Conservation (phyloP, 2,329 filamentous ascomycete genomes). For the Byssoonygena ceratinophila region DNA sequence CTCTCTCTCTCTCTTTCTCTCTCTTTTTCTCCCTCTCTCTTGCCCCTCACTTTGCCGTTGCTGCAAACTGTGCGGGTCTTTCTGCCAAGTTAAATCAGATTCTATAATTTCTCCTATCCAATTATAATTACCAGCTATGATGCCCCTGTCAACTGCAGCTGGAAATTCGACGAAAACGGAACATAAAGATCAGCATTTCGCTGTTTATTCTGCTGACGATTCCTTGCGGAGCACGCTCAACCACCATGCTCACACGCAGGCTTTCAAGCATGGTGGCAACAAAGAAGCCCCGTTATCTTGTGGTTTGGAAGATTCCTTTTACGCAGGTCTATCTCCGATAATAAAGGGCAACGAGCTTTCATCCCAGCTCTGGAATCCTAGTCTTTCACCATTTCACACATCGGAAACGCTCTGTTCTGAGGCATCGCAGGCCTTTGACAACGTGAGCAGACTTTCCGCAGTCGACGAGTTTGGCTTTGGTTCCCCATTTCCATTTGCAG, state of each 20-base stretch:
- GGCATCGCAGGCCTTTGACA: constrained; percentile 14
- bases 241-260: constrained; percentile 51
- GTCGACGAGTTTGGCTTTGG: constrained; percentile 13
- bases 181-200: constrained; percentile 16
- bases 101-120: constrained; percentile 1
- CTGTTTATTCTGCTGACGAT: constrained; percentile 37
- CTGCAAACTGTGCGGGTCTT: constrained; percentile 10
- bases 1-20: no score
- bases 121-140: constrained; percentile 4
- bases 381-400: constrained; percentile 26
- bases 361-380: constrained; percentile 19
- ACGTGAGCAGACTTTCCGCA: constrained; percentile 11
- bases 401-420: constrained; percentile 11
- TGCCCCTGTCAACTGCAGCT: constrained; percentile 10
- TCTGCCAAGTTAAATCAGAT: neutral
- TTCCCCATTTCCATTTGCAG: constrained; percentile 18
- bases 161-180: constrained; percentile 17
- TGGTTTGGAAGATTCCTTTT: constrained; percentile 15
- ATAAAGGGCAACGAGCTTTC: constrained; percentile 13
- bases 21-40: neutral
- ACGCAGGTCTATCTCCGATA: constrained; percentile 14
- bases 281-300: constrained; percentile 33
- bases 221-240: constrained; percentile 53
- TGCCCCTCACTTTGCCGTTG: constrained; percentile 8
- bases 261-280: constrained; percentile 40